Evolutionary conservation across 306 rosid species (phyloP), one percentile per base, ranked within the genome.

Genomic region (Carpinus fangiana): DNA sequence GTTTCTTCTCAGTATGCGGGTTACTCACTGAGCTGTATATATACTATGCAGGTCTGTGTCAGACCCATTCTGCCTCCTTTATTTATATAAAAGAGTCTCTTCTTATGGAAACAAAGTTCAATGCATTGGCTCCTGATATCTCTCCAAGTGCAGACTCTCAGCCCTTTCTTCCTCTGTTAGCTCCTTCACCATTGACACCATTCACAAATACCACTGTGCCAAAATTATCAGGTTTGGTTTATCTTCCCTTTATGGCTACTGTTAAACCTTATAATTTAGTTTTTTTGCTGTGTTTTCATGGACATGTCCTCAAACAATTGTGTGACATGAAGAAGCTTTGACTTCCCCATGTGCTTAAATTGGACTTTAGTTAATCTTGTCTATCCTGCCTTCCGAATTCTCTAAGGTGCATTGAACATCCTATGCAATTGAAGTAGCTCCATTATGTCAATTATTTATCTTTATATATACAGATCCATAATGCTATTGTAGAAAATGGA

Each of bases 151-250:
- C 47, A 54, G 80, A 85, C 62, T 82, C 87, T 52, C 80, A 80
- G 36, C 92, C 95, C 46, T 86, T 86, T 81, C 81, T 88, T 86
- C 95, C 92, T 53, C 69, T 80, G 38, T 41, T 90, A 80, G 85
- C 88, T 59, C 92, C 88, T 75, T 88, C 92, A 41, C 90, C 87
- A 8, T 73, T 89, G 88, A 81, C 50, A 23, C 84, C 92, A 46
- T 85, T 90, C 81, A 78, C 83, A 62, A 83, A 85, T 76, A 52
- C 43, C 69, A 85, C 82, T 21, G 14, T 75, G 53, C 89, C 88
- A 2, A 77, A 56, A 50, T 84, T 88, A 68, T 90, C 91, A 81
- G 92, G 92, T 88, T 67, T 41, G 28, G 48, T 72, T 62, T 77
- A 21, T 72, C 70, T 69, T 85, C 65, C n/a, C 65, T 79, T 79